Percentiles rank a stretch among this genome's conserved stretches.
These are phyloP conservation scores for Xylariales sp. DNA, from an alignment of 2,329 filamentous ascomycete species.

Conservation along the genomic window DNA sequence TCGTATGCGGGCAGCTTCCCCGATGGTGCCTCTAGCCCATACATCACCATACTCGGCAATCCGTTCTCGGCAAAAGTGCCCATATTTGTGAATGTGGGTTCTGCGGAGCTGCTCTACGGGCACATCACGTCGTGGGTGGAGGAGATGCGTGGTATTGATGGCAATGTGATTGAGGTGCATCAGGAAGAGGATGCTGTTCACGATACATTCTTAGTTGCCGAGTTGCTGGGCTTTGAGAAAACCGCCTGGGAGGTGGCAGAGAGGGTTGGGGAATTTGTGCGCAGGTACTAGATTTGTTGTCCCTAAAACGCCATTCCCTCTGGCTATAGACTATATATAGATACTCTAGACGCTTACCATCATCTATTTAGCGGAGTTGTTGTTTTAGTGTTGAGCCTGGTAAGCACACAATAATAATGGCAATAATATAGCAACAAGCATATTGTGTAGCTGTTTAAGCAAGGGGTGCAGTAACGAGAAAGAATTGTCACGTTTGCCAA, in stretches of 20 bases:
- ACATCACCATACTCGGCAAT: constrained; percentile 45
- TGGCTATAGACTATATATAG: too few relatives aligned
- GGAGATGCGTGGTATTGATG: constrained; percentile 37
- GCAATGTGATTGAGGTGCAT: constrained; percentile 51
- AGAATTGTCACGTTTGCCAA: too few relatives aligned
- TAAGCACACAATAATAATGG: too few relatives aligned
- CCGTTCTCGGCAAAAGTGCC: constrained; percentile 41
- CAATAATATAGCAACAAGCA: too few relatives aligned
- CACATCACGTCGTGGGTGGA: constrained; percentile 69
- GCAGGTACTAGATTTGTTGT: constrained; percentile 4
- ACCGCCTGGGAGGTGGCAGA: constrained; percentile 41
- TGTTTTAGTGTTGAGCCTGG: too few relatives aligned
- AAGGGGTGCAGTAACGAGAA: too few relatives aligned
- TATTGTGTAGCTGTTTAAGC: too few relatives aligned
- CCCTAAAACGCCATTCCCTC: too few relatives aligned
- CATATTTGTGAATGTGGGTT: constrained; percentile 40
- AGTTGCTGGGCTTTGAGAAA: constrained; percentile 56
- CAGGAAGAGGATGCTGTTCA: constrained; percentile 56
- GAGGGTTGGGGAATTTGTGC: constrained; percentile 30
- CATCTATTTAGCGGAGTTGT: too few relatives aligned
- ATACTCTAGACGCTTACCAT: too few relatives aligned
- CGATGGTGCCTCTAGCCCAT: constrained; percentile 46
- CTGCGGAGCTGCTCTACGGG: constrained; percentile 48
- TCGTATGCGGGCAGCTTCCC: constrained; percentile 47
- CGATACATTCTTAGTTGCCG: constrained; percentile 57